Percentiles rank a stretch among this genome's conserved stretches.
phyloP scores from a whole-genome alignment of 768 basidiomycete species.

The Tubosaeta sp. region DNA sequence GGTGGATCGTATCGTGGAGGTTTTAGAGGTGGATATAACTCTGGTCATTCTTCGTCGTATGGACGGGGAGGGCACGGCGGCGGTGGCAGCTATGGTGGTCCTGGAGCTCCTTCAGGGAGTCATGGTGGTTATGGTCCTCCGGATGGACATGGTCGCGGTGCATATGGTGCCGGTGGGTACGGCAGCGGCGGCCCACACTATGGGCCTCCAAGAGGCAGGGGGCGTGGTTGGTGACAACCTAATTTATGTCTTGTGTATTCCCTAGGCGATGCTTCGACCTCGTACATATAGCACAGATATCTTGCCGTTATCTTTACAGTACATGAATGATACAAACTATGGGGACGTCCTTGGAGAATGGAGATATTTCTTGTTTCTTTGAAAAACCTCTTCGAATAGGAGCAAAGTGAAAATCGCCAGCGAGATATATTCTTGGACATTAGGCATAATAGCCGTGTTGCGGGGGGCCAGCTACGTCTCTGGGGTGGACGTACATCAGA shows the following conservation, averaged over 20 bases:
- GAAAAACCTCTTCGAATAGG: neutral
- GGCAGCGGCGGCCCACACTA: conserved; percentile 25
- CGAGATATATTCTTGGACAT: neutral
- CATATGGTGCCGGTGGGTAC: conserved; percentile 30
- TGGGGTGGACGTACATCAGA: conserved; percentile 46
- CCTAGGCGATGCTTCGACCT: conserved; percentile 1
- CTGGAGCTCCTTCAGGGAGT: conserved; percentile 21
- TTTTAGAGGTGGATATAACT: conserved; percentile 24
- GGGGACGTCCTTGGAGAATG: neutral
- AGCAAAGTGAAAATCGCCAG: neutral
- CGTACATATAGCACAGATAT: conserved; percentile 6
- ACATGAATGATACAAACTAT: conserved; percentile 13
- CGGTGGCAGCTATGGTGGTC: conserved; percentile 12
- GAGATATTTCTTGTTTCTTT: neutral
- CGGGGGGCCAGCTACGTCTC: conserved; percentile 22
- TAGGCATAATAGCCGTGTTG: conserved; percentile 26
- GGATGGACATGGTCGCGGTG: conserved; percentile 34
- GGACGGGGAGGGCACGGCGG: conserved; percentile 27
- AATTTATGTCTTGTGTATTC: conserved; percentile 26
- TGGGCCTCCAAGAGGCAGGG: conserved; percentile 41
- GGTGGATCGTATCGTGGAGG: conserved; percentile 27
- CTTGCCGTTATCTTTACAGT: conserved; percentile 10
- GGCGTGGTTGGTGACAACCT: conserved; percentile 41
- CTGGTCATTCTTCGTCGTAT: conserved; percentile 17
- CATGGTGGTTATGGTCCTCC: conserved; percentile 33